Conservation (phyloP, 2,329 filamentous ascomycete genomes). For the Xylaria sp. region DNA sequence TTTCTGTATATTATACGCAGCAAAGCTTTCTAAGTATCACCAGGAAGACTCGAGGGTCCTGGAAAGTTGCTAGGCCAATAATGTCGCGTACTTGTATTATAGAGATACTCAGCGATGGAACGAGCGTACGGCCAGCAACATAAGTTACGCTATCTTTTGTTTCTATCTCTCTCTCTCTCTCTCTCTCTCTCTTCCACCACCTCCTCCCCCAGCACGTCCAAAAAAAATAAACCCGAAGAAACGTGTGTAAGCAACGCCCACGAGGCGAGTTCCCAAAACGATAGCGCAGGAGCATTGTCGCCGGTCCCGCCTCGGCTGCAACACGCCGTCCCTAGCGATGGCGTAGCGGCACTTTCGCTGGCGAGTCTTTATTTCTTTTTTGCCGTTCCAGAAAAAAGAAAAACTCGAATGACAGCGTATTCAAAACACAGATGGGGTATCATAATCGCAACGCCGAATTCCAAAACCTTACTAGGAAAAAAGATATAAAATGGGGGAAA, state of each 20-base stretch:
- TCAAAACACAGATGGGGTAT: constrained; percentile 58
- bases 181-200: too few relatives aligned
- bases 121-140: constrained; percentile 27
- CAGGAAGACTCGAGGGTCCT: constrained; percentile 4
- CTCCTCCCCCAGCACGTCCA: too few relatives aligned
- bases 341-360: constrained; percentile 51
- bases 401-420: constrained; percentile 53
- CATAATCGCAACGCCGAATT: constrained; percentile 44
- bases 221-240: constrained; percentile 27
- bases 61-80: constrained; percentile 16
- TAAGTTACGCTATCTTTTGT: background rate
- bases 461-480: constrained; percentile 25
- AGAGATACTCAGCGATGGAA: constrained; percentile 27
- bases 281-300: constrained; percentile 62
- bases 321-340: constrained; percentile 52
- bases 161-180: constrained; percentile 10
- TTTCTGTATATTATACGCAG: constrained; percentile 1
- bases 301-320: constrained; percentile 45
- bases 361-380: constrained; percentile 37
- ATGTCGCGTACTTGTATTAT: constrained; percentile 23
- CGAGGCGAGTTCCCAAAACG: constrained; percentile 41
- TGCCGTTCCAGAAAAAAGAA: too few relatives aligned
- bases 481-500: too few relatives aligned
- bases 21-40: constrained; percentile 3
- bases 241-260: constrained; percentile 40